A percentile compares a stretch with the other conserved stretches of the same genome.
These are phyloP conservation scores for Parachaetomium inaequale DNA, from an alignment of 495 filamentous ascomycete species.

Conservation along the genomic window DNA sequence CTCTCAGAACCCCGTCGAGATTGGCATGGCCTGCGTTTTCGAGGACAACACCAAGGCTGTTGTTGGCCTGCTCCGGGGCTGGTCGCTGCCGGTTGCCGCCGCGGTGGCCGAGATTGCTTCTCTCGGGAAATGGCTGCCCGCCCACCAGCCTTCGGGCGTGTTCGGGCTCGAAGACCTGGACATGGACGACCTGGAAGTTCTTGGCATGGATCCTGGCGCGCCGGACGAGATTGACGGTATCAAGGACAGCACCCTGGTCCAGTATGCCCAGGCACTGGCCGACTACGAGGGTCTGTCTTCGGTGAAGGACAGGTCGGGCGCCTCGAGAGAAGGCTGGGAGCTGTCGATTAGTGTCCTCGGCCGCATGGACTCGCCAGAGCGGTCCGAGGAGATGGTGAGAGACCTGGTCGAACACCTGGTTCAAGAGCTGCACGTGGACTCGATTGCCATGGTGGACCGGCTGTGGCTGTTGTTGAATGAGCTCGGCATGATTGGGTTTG, in stretches of 20 bases:
- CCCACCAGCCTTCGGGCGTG: constrained; percentile 36
- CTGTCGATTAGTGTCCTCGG: constrained; percentile 72
- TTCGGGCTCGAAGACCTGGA: constrained; percentile 43
- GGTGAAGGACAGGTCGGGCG: constrained; percentile 31
- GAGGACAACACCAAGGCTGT: constrained; percentile 72
- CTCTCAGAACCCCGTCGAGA: constrained; percentile 65
- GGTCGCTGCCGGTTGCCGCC: constrained; percentile 71
- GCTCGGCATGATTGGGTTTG: constrained; percentile 66
- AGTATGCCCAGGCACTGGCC: constrained; percentile 62
- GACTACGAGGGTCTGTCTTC: constrained; percentile 40
- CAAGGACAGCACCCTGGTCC: constrained; percentile 68
- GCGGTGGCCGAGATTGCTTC: constrained; percentile 76
- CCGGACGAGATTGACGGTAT: constrained; percentile 49
- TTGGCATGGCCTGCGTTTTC: constrained; percentile 73
- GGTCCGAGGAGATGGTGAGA: constrained; percentile 63
- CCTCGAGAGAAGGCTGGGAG: constrained; percentile 73
- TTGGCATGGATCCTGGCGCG: constrained; percentile 45
- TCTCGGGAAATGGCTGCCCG: constrained; percentile 69
- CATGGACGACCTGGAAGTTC: constrained; percentile 53
- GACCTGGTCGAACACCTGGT: constrained; percentile 56
- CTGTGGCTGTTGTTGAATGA: constrained; percentile 66
- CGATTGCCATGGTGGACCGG: constrained; percentile 65
- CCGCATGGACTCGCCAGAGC: constrained; percentile 62
- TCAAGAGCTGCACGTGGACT: constrained; percentile 58
- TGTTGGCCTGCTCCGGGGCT: constrained; percentile 66